Base-by-base conservation (phyloP, 2,329 filamentous ascomycete genomes). In the Xylaria sp. region DNA sequence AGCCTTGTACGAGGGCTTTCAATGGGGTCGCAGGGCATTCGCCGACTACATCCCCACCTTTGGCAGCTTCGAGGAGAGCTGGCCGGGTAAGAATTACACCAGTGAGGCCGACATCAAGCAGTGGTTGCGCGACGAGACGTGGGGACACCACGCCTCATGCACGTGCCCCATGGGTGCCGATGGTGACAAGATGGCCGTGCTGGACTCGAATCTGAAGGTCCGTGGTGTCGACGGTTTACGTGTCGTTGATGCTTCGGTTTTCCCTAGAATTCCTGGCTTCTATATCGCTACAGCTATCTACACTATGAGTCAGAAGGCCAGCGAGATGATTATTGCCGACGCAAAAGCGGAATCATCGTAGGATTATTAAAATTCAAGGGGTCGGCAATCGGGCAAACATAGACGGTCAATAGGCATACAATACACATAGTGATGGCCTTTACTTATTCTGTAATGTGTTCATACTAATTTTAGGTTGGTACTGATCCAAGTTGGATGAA, bases 241-340 rank as follows among this genome's bases (percentile, higher is more conserved):
- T 34, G 86, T 88, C 13, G 86, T 88, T 4, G 86, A 88, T 77
- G 86, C 84, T 2, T 83, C 81, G 32, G 80, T 82, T 0, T 87
- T 83, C 69, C 69, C 69, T 3, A 48, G 58, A n/a, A 66, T 66
- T 1, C 69, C 69, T 10, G 69, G 69, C 25, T 59, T 63, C n/a
- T 70, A 45, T 30, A 68, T 66, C 3, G 68, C 48, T n/a, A 2
- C 53, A 12, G 58, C 68, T 2, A 68, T 66, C n/a, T 68, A 65
- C 23, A 68, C 58, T 8, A 57, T 70, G 48, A 57, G 57, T n/a
- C 57, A 68, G 53, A 70, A 70, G 62, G 68, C 68, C 1, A 63
- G 52, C 18, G 65, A 66, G 18, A 56, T 68, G 28, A 70, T 70
- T 12, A 57, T 70, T 18, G 65, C 56, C 2, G 68, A 68, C 28